phyloP scores from a whole-genome alignment of 805 yeast genomes.

The Tetrapisispora taiwanensis region DNA sequence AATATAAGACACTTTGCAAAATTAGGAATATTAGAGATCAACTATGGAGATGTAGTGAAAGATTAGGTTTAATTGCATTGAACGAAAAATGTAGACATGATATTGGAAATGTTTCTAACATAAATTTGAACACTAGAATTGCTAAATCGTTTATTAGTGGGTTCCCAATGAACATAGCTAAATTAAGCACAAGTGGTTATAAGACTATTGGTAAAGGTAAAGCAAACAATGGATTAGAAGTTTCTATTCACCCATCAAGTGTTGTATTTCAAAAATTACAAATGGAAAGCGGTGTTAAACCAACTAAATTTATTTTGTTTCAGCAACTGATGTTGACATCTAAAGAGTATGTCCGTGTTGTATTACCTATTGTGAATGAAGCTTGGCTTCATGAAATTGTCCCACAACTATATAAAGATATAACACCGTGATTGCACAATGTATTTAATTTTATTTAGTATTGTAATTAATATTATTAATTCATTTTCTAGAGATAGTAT shows the following conservation, averaged over 20 bases:
- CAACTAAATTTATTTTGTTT: conserved; percentile 63
- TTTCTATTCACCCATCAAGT: conserved; percentile 80
- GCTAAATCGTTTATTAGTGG: conserved; percentile 24
- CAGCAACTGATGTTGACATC: conserved; percentile 78
- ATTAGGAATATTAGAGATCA: conserved; percentile 67
- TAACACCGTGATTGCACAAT: background rate
- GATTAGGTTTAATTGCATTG: conserved; percentile 18
- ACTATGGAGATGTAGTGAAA: conserved; percentile 46
- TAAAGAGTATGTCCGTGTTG: conserved; percentile 79
- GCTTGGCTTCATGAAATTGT: conserved; percentile 68
- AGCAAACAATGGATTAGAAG: conserved; percentile 54
- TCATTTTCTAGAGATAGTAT: too few species aligned
- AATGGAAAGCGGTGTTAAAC: conserved; percentile 44
- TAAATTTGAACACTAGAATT: conserved; percentile 10
- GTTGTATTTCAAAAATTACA: conserved; percentile 36
- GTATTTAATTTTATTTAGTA: background rate
- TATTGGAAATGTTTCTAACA: background rate
- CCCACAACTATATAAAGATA: conserved; percentile 39
- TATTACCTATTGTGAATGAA: conserved; percentile 60
- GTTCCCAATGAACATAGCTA: conserved; percentile 26
- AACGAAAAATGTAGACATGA: conserved; percentile 8
- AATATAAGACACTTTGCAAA: conserved; percentile 59
- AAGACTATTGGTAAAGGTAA: conserved; percentile 20
- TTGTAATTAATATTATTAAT: too few species aligned
- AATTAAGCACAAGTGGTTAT: conserved; percentile 22